Base-by-base conservation (phyloP, 352 stramenopile species). In the Sclerospora graminicola region DNA sequence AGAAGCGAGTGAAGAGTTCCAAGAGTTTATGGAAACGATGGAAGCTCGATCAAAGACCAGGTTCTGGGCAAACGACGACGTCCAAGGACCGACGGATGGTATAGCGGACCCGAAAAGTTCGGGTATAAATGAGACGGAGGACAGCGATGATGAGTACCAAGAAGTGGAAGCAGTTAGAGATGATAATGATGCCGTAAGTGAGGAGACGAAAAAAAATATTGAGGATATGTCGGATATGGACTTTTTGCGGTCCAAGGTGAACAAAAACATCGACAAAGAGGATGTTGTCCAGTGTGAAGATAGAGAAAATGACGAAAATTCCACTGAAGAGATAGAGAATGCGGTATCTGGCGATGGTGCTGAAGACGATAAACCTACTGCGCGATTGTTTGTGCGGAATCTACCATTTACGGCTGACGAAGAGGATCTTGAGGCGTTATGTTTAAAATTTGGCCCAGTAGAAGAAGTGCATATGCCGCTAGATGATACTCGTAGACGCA, bases 311-410 rank as follows among this genome's bases (percentile, higher is more conserved):
- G 48, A 38, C 23, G 14, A 44, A 31, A 37, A 49, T n/a, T 9
- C 15, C 20, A 29, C 36, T 4, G 28, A 7, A 14, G 28, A 34
- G 3, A 58, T 42, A 21, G 53, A 53, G 24, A 36, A 11, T 21
- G 15, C n/a, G 10, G 29, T 32, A 42, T 32, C 23, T 40, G 34
- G 32, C 30, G 31, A 5, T 18, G n/a, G 20, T 15, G 37, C 11
- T 10, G 54, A 59, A 28, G 60, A 68, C 0, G 51, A 73, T 8
- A 70, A 74, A 40, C 74, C 67, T 11, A 79, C 61, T 11, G 64
- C 77, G n/a, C 82, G 96, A 26, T 65, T 99, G 30, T 99, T 99
- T 69, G 69, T 99, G 32, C 73, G 94, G 20, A 99, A 99, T 49
- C 51, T 99, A 24, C 88, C 95, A 30, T 99, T 97, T 61, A 90